Percentiles rank a stretch among this genome's conserved stretches.
Conservation (phyloP, 2,329 filamentous ascomycete genomes). For the Talaromyces rugulosus region DNA sequence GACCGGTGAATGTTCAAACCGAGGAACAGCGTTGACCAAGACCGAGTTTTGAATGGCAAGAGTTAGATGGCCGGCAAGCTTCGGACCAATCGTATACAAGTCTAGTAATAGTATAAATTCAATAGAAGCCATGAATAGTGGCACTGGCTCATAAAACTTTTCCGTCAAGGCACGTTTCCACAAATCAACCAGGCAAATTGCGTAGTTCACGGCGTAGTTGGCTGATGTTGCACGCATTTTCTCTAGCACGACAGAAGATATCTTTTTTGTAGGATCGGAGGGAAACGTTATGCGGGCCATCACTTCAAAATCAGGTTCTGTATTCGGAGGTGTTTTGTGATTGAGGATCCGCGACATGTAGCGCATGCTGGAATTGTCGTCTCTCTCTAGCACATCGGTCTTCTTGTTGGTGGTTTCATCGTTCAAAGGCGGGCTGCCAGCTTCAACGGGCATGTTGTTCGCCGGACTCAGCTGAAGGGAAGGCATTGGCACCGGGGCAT, state of each 20-base stretch:
- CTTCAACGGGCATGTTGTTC: conserved; percentile 4
- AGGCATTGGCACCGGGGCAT: conserved; percentile 47
- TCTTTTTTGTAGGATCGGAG: conserved; percentile 42
- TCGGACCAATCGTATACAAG: conserved; percentile 29
- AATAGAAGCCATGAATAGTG: conserved; percentile 39
- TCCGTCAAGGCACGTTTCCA: conserved; percentile 56
- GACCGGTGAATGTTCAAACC: conserved; percentile 43
- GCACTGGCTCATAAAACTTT: conserved; percentile 43
- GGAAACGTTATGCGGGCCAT: conserved; percentile 52
- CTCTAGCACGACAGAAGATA: conserved; percentile 55
- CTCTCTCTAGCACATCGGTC: conserved; percentile 2
- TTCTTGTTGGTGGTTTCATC: conserved; percentile 11
- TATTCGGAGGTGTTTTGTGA: conserved; percentile 47
- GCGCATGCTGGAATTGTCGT: conserved; percentile 24
- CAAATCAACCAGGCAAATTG: conserved; percentile 47
- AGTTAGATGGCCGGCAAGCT: conserved; percentile 34
- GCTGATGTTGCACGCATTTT: conserved; percentile 41
- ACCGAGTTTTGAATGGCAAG: conserved; percentile 41
- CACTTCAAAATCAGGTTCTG: conserved; percentile 52
- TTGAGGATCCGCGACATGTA: conserved; percentile 54
- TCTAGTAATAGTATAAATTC: conserved; percentile 38
- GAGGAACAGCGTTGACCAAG: conserved; percentile 53
- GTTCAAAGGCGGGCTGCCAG: conserved; percentile 17
- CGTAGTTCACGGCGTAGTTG: conserved; percentile 47
- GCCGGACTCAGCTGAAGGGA: conserved; percentile 40